phyloP scores from a whole-genome alignment of 495 filamentous ascomycete species.

The Penicillium daleae region DNA sequence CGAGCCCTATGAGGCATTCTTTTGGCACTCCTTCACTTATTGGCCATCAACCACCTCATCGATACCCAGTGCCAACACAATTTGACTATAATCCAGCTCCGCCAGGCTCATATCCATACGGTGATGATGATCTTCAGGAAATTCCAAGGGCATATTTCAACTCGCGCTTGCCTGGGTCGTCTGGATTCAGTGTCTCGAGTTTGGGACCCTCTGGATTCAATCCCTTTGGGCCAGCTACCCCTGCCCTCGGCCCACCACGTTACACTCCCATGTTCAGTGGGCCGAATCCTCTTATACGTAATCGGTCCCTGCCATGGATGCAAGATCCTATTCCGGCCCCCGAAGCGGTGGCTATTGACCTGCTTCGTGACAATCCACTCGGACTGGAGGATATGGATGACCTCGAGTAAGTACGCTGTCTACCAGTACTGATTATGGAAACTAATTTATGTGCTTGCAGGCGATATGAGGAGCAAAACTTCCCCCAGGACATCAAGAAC shows the following conservation, averaged over 20 bases:
- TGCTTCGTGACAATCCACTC: slow-evolving; percentile 25
- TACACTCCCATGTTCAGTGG: slow-evolving; percentile 1
- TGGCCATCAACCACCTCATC: not conserved
- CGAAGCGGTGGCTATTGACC: slow-evolving; percentile 20
- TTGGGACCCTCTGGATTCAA: not conserved
- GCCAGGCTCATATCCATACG: slow-evolving; percentile 5
- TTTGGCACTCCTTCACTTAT: not conserved
- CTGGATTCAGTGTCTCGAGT: not conserved
- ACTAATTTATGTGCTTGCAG: slow-evolving; percentile 12
- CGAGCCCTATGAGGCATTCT: not conserved
- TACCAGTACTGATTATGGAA: not conserved
- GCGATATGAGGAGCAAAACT: slow-evolving; percentile 29
- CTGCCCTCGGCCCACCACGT: slow-evolving; percentile 1
- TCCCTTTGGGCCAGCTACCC: not conserved
- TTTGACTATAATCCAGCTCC: slow-evolving; percentile 3
- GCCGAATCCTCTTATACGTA: not conserved
- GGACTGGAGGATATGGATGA: slow-evolving; percentile 25
- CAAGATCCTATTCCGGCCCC: not conserved
- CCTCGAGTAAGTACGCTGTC: slow-evolving; percentile 18
- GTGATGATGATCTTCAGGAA: slow-evolving; percentile 31
- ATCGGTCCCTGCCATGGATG: slow-evolving; percentile 20
- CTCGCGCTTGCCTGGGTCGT: slow-evolving; percentile 9
- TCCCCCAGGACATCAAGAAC: slow-evolving; percentile 64
- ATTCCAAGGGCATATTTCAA: slow-evolving; percentile 24
- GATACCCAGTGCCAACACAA: slow-evolving; percentile 7